Percentiles rank a stretch among this genome's conserved stretches.
These are phyloP conservation scores for Arxiozyma telluris DNA, from an alignment of 1,139 yeast species.

Conservation along the genomic window DNA sequence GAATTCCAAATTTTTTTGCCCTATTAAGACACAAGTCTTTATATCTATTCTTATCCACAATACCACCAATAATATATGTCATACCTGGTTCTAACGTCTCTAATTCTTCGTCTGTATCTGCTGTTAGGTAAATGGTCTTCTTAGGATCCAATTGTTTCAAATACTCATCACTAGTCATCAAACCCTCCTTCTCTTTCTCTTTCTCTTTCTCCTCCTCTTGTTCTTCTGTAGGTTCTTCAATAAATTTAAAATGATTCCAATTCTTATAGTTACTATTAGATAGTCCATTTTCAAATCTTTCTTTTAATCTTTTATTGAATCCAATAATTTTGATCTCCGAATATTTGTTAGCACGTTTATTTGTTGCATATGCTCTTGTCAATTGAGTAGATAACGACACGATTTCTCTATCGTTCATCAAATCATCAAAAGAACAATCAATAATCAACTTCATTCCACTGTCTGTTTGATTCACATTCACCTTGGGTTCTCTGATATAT, in stretches of 20 bases:
- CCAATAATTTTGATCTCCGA: conserved; percentile 56
- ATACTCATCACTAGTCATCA: conserved; percentile 7
- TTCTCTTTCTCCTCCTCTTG: conserved; percentile 27
- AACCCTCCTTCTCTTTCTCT: conserved; percentile 28
- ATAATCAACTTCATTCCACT: conserved; percentile 51
- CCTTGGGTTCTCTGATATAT: conserved; percentile 30
- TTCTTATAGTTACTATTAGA: conserved; percentile 43
- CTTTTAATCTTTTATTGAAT: conserved; percentile 55
- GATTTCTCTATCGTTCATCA: conserved; percentile 76
- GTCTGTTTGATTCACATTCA: conserved; percentile 35
- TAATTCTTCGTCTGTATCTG: conserved; percentile 71
- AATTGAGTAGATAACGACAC: conserved; percentile 73
- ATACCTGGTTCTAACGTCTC: conserved; percentile 53
- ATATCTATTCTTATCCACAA: conserved; percentile 90
- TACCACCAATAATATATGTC: conserved; percentile 88
- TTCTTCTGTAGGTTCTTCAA: conserved; percentile 28
- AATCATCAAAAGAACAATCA: conserved; percentile 85
- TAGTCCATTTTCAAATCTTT: conserved; percentile 59
- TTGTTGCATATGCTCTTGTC: conserved; percentile 72
- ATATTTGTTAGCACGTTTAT: conserved; percentile 51
- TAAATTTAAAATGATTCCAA: conserved; percentile 60
- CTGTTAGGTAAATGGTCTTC: conserved; percentile 60
- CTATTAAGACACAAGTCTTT: conserved; percentile 73
- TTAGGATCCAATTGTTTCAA: conserved; percentile 24
- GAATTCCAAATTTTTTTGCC: conserved; percentile 63